Conservation (phyloP, 108 stramenopile genomes). For the Cafeteria roenbergensis region DNA sequence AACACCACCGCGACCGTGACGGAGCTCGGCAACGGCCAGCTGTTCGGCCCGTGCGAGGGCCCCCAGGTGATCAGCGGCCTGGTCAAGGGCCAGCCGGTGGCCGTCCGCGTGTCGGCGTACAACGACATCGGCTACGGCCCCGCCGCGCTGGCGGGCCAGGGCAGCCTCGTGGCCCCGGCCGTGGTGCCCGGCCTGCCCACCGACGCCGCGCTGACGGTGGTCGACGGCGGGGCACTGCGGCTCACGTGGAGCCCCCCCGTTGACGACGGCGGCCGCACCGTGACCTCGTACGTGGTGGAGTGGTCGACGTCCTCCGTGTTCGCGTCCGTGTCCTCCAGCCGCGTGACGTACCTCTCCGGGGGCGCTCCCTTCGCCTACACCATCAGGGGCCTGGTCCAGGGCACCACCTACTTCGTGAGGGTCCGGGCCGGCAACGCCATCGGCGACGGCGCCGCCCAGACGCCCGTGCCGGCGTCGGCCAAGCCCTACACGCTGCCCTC, state of each 20-base stretch:
- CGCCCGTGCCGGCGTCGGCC: too few species aligned
- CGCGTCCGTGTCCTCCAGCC: too few species aligned
- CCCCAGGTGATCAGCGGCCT: slow-evolving; percentile 30
- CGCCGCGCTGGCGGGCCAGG: slow-evolving; percentile 26
- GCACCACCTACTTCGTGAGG: slow-evolving; percentile 47
- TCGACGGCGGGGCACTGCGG: slow-evolving; percentile 22
- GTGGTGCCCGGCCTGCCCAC: neutral
- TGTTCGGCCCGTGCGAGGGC: neutral
- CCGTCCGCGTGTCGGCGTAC: slow-evolving; percentile 59
- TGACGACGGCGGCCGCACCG: slow-evolving; percentile 35
- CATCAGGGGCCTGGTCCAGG: slow-evolving; percentile 46
- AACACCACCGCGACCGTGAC: neutral
- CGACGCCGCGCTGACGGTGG: neutral
- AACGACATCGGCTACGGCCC: slow-evolving; percentile 49
- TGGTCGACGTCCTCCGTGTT: slow-evolving; percentile 39
- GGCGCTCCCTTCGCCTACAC: neutral
- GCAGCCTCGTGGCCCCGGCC: slow-evolving; percentile 27
- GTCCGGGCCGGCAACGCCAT: slow-evolving; percentile 59
- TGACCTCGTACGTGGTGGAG: slow-evolving; percentile 48
- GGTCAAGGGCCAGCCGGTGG: slow-evolving; percentile 39
- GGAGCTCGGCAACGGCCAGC: neutral
- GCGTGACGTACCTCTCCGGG: neutral
- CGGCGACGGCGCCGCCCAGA: slow-evolving; percentile 41
- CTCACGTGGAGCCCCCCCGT: slow-evolving; percentile 42
- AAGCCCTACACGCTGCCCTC: neutral